A percentile compares a stretch with the other conserved stretches of the same genome.
Conservation (phyloP, 768 basidiomycete genomes). For the Mycena leptocephala region DNA sequence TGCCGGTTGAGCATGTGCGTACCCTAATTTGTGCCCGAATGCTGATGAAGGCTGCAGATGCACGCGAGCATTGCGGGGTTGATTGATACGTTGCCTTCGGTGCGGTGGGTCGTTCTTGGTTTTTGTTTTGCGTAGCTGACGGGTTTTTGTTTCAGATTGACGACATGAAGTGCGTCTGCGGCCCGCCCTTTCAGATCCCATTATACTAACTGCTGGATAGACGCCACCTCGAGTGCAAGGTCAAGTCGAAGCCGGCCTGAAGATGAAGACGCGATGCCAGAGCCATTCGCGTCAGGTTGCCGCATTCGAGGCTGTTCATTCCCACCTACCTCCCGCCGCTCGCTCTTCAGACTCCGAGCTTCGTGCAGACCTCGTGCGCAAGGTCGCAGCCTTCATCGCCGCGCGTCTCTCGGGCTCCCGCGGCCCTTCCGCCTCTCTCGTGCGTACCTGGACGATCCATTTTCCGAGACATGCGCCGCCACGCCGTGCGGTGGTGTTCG, state of each 20-base stretch:
- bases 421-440: background rate
- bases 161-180: conserved; percentile 13
- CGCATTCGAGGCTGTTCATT: background rate
- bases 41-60: conserved; percentile 27
- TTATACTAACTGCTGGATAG: background rate
- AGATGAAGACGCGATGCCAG: no score
- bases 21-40: background rate
- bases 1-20: conserved; percentile 29
- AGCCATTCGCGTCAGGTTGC: no score
- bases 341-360: background rate
- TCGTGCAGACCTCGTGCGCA: conserved; percentile 23
- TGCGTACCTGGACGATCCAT: conserved; percentile 10
- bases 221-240: conserved; percentile 55
- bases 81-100: conserved; percentile 49
- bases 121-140: background rate
- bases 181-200: no score
- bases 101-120: conserved; percentile 26
- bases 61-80: conserved; percentile 33
- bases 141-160: conserved; percentile 1
- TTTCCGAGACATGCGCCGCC: background rate
- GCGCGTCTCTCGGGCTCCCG: conserved; percentile 22
- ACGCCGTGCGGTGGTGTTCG: conserved; percentile 84
- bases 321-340: background rate
- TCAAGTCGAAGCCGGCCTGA: conserved; percentile 67
- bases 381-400: conserved; percentile 26